phyloP scores from a whole-genome alignment of 1,139 yeast genomes.

The Yamadazyma pseudoaaseri region DNA sequence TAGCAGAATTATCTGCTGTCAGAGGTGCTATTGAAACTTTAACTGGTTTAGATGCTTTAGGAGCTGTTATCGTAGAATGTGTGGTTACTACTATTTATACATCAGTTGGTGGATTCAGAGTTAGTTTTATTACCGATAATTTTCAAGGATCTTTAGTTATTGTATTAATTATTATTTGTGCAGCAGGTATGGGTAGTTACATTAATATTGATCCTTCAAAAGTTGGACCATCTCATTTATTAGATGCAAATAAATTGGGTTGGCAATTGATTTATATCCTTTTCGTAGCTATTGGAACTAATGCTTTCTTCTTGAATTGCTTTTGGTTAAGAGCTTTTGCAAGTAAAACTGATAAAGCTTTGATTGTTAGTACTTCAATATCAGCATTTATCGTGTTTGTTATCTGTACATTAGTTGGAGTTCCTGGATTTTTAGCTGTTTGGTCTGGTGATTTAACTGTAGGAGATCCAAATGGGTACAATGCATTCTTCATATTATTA shows the following conservation, averaged over 20 bases:
- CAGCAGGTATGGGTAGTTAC: slow-evolving; percentile 78
- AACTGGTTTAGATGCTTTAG: slow-evolving; percentile 77
- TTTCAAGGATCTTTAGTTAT: slow-evolving; percentile 80
- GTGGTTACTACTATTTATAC: slow-evolving; percentile 87
- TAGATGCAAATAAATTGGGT: slow-evolving; percentile 68
- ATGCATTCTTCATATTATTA: slow-evolving; percentile 70
- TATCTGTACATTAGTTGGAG: slow-evolving; percentile 71
- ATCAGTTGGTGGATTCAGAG: slow-evolving; percentile 84
- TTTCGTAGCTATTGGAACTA: slow-evolving; percentile 83
- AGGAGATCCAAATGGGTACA: slow-evolving; percentile 58
- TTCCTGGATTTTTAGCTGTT: slow-evolving; percentile 83
- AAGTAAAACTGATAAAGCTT: slow-evolving; percentile 71
- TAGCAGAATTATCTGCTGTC: slow-evolving; percentile 81
- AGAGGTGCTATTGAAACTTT: slow-evolving; percentile 72
- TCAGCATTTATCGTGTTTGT: slow-evolving; percentile 68
- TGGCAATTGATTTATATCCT: slow-evolving; percentile 89
- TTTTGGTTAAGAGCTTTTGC: slow-evolving; percentile 96
- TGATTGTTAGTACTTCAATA: slow-evolving; percentile 69
- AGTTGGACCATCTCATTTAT: slow-evolving; percentile 64
- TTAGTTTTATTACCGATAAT: slow-evolving; percentile 85
- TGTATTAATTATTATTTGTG: slow-evolving; percentile 64
- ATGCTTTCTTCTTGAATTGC: slow-evolving; percentile 87
- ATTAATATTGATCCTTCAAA: slow-evolving; percentile 63
- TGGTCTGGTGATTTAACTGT: slow-evolving; percentile 77
- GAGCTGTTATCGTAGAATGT: slow-evolving; percentile 84